Percentiles rank a stretch among this genome's conserved stretches.
These are phyloP conservation scores for Beauveria asiatica DNA, from an alignment of 2,329 filamentous ascomycete genomes.

Conservation along the genomic window DNA sequence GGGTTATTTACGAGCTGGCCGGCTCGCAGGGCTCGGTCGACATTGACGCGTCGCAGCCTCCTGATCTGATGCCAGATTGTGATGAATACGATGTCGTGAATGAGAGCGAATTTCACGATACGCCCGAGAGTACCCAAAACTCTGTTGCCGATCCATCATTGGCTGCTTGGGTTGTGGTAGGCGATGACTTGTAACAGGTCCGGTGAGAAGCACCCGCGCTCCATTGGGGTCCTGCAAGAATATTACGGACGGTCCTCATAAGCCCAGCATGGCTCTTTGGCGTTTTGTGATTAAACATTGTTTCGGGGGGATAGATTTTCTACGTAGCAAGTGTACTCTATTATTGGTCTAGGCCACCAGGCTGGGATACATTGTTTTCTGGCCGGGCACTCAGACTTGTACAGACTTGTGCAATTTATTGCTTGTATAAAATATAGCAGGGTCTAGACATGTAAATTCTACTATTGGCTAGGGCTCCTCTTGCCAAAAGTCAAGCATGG, in stretches of 20 bases:
- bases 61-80: conserved; percentile 25
- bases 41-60: conserved; percentile 28
- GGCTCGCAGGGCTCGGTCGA: conserved; percentile 25
- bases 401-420: not conserved
- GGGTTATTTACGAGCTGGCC: conserved; percentile 32
- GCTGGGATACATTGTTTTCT: not conserved
- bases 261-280: conserved; percentile 17
- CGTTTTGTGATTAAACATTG: not conserved
- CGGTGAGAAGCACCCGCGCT: conserved; percentile 23
- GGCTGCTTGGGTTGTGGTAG: conserved; percentile 35
- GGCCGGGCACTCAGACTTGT: not conserved
- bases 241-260: conserved; percentile 30
- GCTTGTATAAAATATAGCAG: not conserved
- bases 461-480: too few species aligned
- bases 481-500: too few species aligned
- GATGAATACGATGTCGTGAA: conserved; percentile 22
- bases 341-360: not conserved
- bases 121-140: conserved; percentile 21
- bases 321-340: not conserved
- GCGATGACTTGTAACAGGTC: conserved; percentile 40
- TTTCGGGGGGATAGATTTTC: not conserved
- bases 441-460: too few species aligned
- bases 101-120: conserved; percentile 26
- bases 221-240: conserved; percentile 20
- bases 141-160: conserved; percentile 18